Evolutionary conservation across 768 basidiomycete species (phyloP), one percentile per base, ranked within the genome.

Genomic region (Tylopilus subfusipes): DNA sequence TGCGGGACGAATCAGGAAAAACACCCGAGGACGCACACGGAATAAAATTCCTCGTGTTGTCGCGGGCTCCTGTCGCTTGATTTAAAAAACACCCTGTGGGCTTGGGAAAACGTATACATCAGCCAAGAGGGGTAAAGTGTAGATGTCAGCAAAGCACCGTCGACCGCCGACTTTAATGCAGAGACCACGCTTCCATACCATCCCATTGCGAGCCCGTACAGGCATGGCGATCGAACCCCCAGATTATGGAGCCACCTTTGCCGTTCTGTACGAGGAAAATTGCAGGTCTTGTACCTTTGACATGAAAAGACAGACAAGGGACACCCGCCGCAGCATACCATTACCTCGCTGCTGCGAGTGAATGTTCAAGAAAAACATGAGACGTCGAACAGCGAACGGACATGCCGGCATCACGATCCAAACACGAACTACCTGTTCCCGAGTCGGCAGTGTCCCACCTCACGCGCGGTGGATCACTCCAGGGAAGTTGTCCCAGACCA

Each of bases 401-500:
- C 19, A 54, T 30, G 44, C 30, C 43, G 44, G 27, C 36, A 43
- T 56, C 36, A 42, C 24, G 24, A 56, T 52, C 33, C 48, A 54
- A 47, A 45, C 43, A 21, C 34, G 5, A 29, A 39, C 42, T 12
- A 7, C 48, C 31, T 9, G 59, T 14, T 55, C 42, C 31, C 14
- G 42, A 43, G 14, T 38, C 21, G 34, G 45, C 24, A 24, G 25
- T 31, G 31, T 45, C 48, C 47, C 44, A 52, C 42, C 48, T 62
- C 42, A 48, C 22, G 38, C 25, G 24, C n/a, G 42, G 42, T 47
- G 34, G 56, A 45, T 22, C 24, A 48, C 8, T 31, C 49, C 19
- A 40, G 19, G 22, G 46, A 36, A 53, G 55, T 14, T 27, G 19
- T 50, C 40, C 53, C 42, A 52, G 40, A 54, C 44, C 21, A 12